Base-by-base conservation (phyloP, 2,329 filamentous ascomycete species). In the Xylogone sp. region DNA sequence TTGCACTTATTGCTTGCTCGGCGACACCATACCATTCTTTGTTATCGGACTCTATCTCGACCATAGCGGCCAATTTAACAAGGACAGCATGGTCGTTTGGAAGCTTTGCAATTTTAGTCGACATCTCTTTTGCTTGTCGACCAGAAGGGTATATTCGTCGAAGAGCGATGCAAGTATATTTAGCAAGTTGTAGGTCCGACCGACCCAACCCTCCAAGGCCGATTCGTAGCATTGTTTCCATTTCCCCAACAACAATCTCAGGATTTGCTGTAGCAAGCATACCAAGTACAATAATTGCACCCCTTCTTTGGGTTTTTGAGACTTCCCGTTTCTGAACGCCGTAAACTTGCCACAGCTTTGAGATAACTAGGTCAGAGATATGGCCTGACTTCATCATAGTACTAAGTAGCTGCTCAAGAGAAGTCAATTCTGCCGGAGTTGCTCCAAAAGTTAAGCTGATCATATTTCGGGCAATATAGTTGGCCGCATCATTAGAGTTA, bases 341-440 rank as follows among this genome's bases (percentile, higher is more conserved):
- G 65, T 99, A 99, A 2, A 99, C 92, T 65, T 96, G 91, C 94
- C 95, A 99, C 5, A 99, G 76, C 73, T 97, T 99, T 48, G 87
- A 81, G 46, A 97, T 81, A 46, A 99, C 93, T 1, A 87, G 75
- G 19, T 95, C 90, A 1, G 89, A 87, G 56, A 99, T 86, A 68
- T 92, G 81, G 13, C 90, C 90, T 34, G 87, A 86, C 71, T 92
- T 95, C 90, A 97, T 96, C 94, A 99, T 99, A 0, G 91, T 97
- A 56, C 89, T 90, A 6, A 99, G 77, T 3, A 99, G 77, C 69
- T 99, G 94, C 70, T 99, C 94, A 8, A 99, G 77, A 45, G 91
- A 97, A 0, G 94, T 99, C 50, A 99, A 75, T 67, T 99, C 94
- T 1, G 95, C 94, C 1, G 93, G 90, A 0, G 93, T 96, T 1